Percentiles rank a stretch among this genome's conserved stretches.
These are phyloP conservation scores for Sphaerulina musiva DNA, from an alignment of 2,329 filamentous ascomycete species.

Conservation along the genomic window DNA sequence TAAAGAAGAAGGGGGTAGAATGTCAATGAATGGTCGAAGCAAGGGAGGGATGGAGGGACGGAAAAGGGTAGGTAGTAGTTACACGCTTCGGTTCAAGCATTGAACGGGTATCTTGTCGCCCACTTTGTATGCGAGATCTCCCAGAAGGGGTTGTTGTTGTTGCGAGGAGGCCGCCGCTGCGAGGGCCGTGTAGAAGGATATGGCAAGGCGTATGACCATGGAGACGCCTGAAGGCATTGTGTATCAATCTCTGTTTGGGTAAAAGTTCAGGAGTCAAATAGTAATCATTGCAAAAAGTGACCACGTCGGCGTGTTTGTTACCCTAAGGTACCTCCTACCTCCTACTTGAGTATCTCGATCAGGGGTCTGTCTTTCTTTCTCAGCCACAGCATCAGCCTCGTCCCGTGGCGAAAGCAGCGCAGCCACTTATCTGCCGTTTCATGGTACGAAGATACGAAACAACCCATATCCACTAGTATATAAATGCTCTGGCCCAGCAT, in stretches of 20 bases:
- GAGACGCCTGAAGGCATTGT: conserved; percentile 5
- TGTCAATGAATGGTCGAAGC: conserved; percentile 1
- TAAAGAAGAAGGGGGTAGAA: background rate
- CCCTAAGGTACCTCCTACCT: too few relatives aligned
- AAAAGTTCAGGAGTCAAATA: background rate
- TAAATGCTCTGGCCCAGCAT: too few relatives aligned
- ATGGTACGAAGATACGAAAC: too few relatives aligned
- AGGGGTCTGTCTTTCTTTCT: too few relatives aligned
- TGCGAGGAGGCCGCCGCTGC: conserved; percentile 37
- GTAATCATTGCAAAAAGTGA: background rate
- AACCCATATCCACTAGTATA: too few relatives aligned
- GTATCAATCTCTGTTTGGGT: too few relatives aligned
- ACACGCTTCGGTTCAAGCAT: conserved; percentile 50
- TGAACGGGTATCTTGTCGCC: conserved; percentile 47
- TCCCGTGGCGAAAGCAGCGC: too few relatives aligned
- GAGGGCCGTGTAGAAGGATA: conserved; percentile 33
- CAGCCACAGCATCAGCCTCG: too few relatives aligned
- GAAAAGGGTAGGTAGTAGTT: conserved; percentile 20
- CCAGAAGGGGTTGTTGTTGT: conserved; percentile 36
- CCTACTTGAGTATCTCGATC: too few relatives aligned
- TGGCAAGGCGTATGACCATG: conserved; percentile 26
- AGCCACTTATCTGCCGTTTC: too few relatives aligned
- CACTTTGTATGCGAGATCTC: conserved; percentile 40
- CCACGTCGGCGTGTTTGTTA: too few relatives aligned
- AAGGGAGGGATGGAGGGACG: background rate